These are phyloP conservation scores for Macrophomina phaseolina DNA, from an alignment of 2,329 filamentous ascomycete genomes.

Conservation along the genomic window DNA sequence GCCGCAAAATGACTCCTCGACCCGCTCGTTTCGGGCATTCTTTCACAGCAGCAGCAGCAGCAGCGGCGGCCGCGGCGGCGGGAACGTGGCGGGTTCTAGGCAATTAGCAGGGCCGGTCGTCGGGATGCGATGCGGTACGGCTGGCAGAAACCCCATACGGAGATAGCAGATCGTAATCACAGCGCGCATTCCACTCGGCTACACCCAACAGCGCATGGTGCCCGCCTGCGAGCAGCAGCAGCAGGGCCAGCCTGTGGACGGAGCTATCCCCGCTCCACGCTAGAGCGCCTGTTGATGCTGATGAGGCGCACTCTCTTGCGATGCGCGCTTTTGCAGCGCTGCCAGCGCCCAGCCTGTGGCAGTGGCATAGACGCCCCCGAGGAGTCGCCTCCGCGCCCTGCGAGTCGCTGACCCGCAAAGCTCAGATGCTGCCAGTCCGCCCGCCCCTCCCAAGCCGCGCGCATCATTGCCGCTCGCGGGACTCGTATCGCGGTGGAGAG, in stretches of 20 bases:
- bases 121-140: background rate
- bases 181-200: conserved; percentile 21
- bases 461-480: conserved; percentile 22
- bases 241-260: conserved; percentile 12
- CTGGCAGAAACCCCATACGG: conserved; percentile 24
- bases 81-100: conserved; percentile 20
- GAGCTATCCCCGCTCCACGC: conserved; percentile 19
- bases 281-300: conserved; percentile 3
- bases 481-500: conserved; percentile 22
- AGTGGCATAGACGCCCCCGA: conserved; percentile 12
- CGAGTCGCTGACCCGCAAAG: background rate
- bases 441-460: conserved; percentile 15
- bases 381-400: conserved; percentile 5
- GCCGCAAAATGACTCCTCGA: conserved; percentile 25
- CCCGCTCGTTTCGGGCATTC: conserved; percentile 27
- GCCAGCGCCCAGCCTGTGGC: conserved; percentile 8
- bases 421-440: conserved; percentile 1
- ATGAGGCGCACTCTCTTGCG: conserved; percentile 20
- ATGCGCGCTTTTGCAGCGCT: conserved; percentile 9
- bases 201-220: conserved; percentile 25
- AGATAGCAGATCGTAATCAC: conserved; percentile 27
- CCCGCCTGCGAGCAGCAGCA: conserved; percentile 18
- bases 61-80: background rate
- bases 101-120: conserved; percentile 10
- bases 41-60: conserved; percentile 4